A percentile compares a stretch with the other conserved stretches of the same genome.
These are phyloP conservation scores for Vicia faba DNA, from an alignment of 306 rosid genomes.

Conservation along the genomic window DNA sequence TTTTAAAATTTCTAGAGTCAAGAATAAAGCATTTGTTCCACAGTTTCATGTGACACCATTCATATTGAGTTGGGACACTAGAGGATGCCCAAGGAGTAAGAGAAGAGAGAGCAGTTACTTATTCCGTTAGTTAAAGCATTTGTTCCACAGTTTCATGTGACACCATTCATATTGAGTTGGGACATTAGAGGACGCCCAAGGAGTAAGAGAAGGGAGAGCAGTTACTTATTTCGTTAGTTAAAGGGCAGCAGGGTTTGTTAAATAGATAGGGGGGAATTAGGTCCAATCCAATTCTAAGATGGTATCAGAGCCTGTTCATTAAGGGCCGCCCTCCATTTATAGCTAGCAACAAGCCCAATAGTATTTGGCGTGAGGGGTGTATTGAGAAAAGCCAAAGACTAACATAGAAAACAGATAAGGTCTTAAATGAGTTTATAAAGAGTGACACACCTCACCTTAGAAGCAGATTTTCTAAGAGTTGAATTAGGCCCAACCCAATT, in stretches of 20 bases:
- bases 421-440: too few relatives aligned
- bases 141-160: slow-evolving; percentile 6
- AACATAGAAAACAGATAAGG: too few relatives aligned
- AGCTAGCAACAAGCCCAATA: too few relatives aligned
- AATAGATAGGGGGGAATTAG: neutral
- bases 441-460: too few relatives aligned
- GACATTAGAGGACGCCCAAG: neutral
- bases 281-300: too few relatives aligned
- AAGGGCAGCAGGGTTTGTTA: neutral
- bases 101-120: neutral
- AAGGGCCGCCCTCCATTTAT: too few relatives aligned
- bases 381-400: too few relatives aligned
- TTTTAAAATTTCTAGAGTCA: slow-evolving; percentile 1
- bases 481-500: too few relatives aligned
- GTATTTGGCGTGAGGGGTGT: too few relatives aligned
- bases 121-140: too few relatives aligned
- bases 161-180: neutral
- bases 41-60: slow-evolving; percentile 14
- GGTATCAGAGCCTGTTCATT: too few relatives aligned
- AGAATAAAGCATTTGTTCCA: neutral
- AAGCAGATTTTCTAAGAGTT: too few relatives aligned
- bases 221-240: neutral
- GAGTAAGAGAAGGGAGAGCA: neutral
- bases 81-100: neutral
- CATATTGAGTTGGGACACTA: neutral